Evolutionary conservation across 2,329 filamentous ascomycete genomes (phyloP), one percentile per base, ranked within the genome.

Genomic region (Hawksworthiomyces lignivorus): DNA sequence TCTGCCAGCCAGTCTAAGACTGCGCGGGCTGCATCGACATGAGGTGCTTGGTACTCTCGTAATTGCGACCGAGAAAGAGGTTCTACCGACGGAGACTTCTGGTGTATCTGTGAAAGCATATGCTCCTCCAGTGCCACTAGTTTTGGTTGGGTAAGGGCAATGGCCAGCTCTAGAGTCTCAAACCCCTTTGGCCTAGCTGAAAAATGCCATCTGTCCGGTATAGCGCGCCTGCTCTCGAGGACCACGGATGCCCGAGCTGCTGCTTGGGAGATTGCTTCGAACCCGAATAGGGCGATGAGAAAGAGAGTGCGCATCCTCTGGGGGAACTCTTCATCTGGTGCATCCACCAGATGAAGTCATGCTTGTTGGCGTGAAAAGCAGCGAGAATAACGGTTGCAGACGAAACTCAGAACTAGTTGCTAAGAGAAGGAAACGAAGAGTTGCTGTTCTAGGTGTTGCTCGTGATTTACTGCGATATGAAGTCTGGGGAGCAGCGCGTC

Each of bases 1-100:
- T 58, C 52, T 21, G 51, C 52, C 3, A 74, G 56, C 71, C 70
- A 74, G 7, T 47, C 42, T 6, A 62, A 44, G 4, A 74, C 66
- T 1, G 52, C 47, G 9, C 59, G 43, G 8, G 65, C 56, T 7
- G 64, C 58, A 3, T 55, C 46, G 2, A 53, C 41, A 8, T 56
- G 53, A 0, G 68, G 63, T 8, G 53, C 48, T 30, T 65, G 61
- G 37, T 68, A 62, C 5, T 51, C 45, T 0, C 53, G 50, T 4
- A 66, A 55, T 24, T 72, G 59, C 5, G 58, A 54, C 48, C 1
- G 59, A 61, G 8, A 72, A 54, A 42, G 59, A 14, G 22, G 15
- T 4, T 15, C 20, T 8, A 26, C 28, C 12, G 11, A n/a, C 15
- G 27, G 21, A 3, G 9, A 12, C 10, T 37, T 30, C 3, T 10